phyloP scores from a whole-genome alignment of 441 rosid species.

The Manihot esculenta region DNA sequence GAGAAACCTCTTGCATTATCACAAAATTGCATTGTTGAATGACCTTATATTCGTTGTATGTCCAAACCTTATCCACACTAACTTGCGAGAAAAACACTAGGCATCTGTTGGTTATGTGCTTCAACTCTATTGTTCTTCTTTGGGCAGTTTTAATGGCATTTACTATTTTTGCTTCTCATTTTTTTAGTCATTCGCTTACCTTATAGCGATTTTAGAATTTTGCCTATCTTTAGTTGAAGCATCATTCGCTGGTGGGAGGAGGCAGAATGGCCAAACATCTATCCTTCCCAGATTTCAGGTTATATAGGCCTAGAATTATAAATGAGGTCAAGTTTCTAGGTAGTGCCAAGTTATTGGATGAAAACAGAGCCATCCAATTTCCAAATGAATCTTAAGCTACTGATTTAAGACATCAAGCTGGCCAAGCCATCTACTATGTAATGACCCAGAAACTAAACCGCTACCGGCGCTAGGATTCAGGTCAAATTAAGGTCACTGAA shows the following conservation, averaged over 20 bases:
- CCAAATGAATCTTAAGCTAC: constrained; percentile 33
- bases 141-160: too few species aligned
- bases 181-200: not conserved
- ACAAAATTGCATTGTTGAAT: too few species aligned
- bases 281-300: constrained; percentile 40
- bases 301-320: constrained; percentile 24
- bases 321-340: constrained; percentile 42
- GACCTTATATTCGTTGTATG: too few species aligned
- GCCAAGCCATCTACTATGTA: constrained; percentile 48
- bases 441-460: too few species aligned
- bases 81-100: not conserved
- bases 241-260: not conserved
- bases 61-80: not conserved
- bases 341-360: constrained; percentile 35
- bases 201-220: not conserved
- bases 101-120: too few species aligned
- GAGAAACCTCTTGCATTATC: too few species aligned
- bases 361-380: constrained; percentile 37
- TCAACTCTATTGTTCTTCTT: too few species aligned
- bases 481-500: too few species aligned
- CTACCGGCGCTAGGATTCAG: too few species aligned
- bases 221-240: not conserved
- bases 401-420: constrained; percentile 47
- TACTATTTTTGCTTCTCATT: not conserved
- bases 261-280: constrained; percentile 37